Base-by-base conservation (phyloP, 2,329 filamentous ascomycete species). In the Phialocephala sp. region DNA sequence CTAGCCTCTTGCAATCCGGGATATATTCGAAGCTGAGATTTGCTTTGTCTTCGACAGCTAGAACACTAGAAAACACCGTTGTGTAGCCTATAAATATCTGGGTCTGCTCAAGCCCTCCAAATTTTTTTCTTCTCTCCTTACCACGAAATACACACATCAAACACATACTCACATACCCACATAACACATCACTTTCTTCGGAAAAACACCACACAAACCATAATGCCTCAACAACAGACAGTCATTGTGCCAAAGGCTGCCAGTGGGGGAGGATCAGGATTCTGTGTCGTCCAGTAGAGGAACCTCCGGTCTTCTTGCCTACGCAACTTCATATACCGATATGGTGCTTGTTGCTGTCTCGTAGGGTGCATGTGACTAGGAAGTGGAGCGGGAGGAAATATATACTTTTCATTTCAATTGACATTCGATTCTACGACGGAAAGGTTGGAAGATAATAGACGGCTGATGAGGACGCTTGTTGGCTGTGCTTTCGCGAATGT, bases 391-490 rank as follows among this genome's bases (percentile, higher is more conserved):
- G 36, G 35, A 39, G 2, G n/a, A 52, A 14, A 6, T 18, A 56
- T 3, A 27, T 8, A 35, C 52, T 18, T n/a, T 57, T 57, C 20
- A 36, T 4, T 57, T 57, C 55, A 2, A 57, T 8, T 20, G 6
- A n/a, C 3, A 36, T 57, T 39, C 55, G 32, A 36, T 57, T 57
- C 55, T 56, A 57, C 4, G 36, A 20, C 15, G 36, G 32, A 39
- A 36, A 32, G 8, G 20, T 57, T 57, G 55, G 14, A 20, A 15
- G 14, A 37, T 57, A 39, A 18, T 39, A 41, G 55, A 24, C 55
- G 20, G 52, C 18, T 22, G 55, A 27, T 12, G 36, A 22, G 55
- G 55, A 57, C 55, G 55, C 55, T 57, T 22, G 50, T n/a, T 18
- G 11, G 24, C 14, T 37, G 32, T 57, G 3, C 24, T 39, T 41